Base-by-base conservation (phyloP, 495 filamentous ascomycete genomes). In the Astrothelium subdiscretum region DNA sequence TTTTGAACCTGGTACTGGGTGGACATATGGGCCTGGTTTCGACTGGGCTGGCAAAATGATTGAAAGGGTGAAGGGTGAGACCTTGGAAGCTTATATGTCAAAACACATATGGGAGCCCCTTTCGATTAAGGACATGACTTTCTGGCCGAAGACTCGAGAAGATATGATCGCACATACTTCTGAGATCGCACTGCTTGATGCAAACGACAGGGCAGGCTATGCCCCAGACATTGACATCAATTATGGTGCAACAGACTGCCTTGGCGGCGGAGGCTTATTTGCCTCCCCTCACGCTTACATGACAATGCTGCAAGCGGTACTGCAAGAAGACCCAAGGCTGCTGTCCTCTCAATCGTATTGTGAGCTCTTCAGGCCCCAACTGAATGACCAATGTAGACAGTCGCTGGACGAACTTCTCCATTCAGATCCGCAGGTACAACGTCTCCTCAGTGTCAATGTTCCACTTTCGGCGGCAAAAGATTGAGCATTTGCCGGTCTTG, bases 1-100 rank as follows among this genome's bases (percentile, higher is more conserved):
- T n/a, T 74, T 67, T 51, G 71, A 71, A 32, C 72, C 72, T 0
- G 72, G 70, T 1, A 58, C 58, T 0, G 22, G 60, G 0, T 74
- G 65, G 63, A 20, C 26, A 4, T 74, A 74, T 57, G 66, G 70
- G n/a, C 20, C 60, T 11, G 48, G 62, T 11, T 62, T 69, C 22
- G 72, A 74, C 59, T 72, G 52, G 40, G 69, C 68, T 0, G 72
- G 71, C 6, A 32, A 54, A n/a, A 10, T 54, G 10, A 31, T 62
- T 22, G 60, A 57, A 26, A 18, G 24, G 44, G 31, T 62, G 22
- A 54, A 26, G 3, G 60, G 60, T 2, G 22, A 54, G 22, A 10
- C 43, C 5, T 35, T 62, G 42, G 60, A 31, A 11, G 26, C 29
- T 26, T 62, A 57, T 31, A 42, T 62, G 15, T 44, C 48, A 18